Evolutionary conservation across 1,139 yeast genomes (phyloP), one percentile per base, ranked within the genome.

Genomic region (Petasospora fabianii): DNA sequence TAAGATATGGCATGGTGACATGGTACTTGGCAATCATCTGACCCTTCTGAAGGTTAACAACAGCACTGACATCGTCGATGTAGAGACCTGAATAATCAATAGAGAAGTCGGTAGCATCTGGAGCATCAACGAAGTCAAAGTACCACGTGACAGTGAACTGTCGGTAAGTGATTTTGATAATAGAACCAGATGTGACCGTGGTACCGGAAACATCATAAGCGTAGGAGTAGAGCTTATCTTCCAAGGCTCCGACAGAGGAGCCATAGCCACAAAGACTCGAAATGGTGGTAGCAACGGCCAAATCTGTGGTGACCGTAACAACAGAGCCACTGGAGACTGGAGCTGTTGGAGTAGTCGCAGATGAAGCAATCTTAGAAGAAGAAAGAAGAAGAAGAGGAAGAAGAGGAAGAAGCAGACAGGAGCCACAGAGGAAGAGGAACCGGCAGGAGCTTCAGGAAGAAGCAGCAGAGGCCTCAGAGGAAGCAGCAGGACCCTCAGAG

Each of bases 41-140:
- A 38, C 52, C 52, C 6, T 46, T 45, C 8, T 41, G 36, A 18
- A 47, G 29, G 35, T 49, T 49, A 14, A 41, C 50, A 17, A 22
- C 29, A 38, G 48, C 51, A 6, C 14, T 2, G 8, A 46, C 21
- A 18, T 32, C 29, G 3, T 34, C 18, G 19, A 45, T 39, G 19
- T 46, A 35, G 7, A 30, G 5, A 24, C 52, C 52, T 6, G 21
- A 28, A 3, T 30, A 13, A 7, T 22, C 24, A 3, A 44, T 41
- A 15, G 18, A 20, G 35, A 48, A 42, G 15, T 35, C 39, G n/a
- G 38, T n/a, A 30, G 50, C 51, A 24, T 38, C 28, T 2, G 41
- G 21, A 3, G 35, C 17, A 2, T 45, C 44, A n/a, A 32, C 36
- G 24, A 49, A 49, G 27, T 34, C 30, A 38, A 49, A 47, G 35